A percentile compares a stretch with the other conserved stretches of the same genome.
phyloP scores from a whole-genome alignment of 2,329 filamentous ascomycete species.

The Penicillium sclerotiorum region DNA sequence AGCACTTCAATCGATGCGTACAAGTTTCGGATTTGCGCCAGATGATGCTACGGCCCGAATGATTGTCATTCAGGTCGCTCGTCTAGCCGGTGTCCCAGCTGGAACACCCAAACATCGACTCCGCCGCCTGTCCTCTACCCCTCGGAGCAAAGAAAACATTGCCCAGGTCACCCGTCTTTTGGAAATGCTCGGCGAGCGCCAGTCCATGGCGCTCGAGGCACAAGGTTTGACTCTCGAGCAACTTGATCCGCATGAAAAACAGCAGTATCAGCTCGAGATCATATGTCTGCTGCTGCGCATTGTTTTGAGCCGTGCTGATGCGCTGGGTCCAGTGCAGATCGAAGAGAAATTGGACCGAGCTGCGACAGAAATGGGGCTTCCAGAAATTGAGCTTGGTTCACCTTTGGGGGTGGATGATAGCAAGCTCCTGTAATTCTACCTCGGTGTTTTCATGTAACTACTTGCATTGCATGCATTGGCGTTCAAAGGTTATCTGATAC shows the following conservation, averaged over 20 bases:
- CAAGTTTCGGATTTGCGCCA: conserved; percentile 49
- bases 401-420: conserved; percentile 30
- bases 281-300: conserved; percentile 45
- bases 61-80: conserved; percentile 54
- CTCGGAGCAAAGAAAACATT: conserved; percentile 49
- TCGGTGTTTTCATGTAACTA: not conserved
- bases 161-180: conserved; percentile 49
- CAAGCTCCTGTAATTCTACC: conserved; percentile 22
- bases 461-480: conserved; percentile 17
- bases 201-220: conserved; percentile 33
- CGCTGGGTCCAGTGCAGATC: conserved; percentile 29
- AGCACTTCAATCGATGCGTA: conserved; percentile 50
- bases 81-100: conserved; percentile 42
- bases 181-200: conserved; percentile 44
- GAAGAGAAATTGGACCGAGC: conserved; percentile 37
- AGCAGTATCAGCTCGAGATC: conserved; percentile 47
- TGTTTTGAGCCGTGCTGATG: conserved; percentile 40
- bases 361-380: conserved; percentile 42
- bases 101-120: conserved; percentile 40
- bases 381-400: conserved; percentile 35
- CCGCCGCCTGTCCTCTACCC: conserved; percentile 43
- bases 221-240: conserved; percentile 39
- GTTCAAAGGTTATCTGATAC: conserved; percentile 7
- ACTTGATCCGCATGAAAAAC: conserved; percentile 39
- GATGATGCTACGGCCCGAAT: conserved; percentile 51